phyloP scores from a whole-genome alignment of 106 monocot genomes.

The Alisma plantagoaquatica region DNA sequence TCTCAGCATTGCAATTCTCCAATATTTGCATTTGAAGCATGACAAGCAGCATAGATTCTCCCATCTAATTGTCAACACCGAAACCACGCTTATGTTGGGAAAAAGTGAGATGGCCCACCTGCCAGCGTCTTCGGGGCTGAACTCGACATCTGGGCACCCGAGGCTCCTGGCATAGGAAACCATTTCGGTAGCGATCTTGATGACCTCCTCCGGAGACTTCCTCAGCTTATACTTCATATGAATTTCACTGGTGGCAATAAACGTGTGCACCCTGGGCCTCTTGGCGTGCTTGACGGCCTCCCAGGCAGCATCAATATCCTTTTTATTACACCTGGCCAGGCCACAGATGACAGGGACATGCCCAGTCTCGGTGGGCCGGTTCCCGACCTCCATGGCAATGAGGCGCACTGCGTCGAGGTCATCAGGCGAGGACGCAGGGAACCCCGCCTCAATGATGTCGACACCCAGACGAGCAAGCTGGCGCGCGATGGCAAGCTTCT shows the following conservation, averaged over 20 bases:
- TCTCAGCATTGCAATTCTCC: too few relatives aligned
- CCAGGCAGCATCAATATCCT: constrained; percentile 78
- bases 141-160: constrained; percentile 80
- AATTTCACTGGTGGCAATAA: constrained; percentile 93
- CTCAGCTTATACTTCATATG: constrained; percentile 76
- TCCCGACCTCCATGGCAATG: constrained; percentile 83
- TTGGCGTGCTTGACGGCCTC: constrained; percentile 72
- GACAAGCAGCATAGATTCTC: too few relatives aligned
- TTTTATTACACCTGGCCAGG: constrained; percentile 67
- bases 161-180: constrained; percentile 75
- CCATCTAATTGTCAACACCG: too few relatives aligned
- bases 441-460: constrained; percentile 94
- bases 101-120: too few relatives aligned
- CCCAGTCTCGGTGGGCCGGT: constrained; percentile 29
- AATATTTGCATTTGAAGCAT: too few relatives aligned
- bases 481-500: constrained; percentile 82
- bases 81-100: too few relatives aligned
- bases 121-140: constrained; percentile 94
- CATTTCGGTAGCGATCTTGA: constrained; percentile 66
- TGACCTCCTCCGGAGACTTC: constrained; percentile 88
- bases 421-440: constrained; percentile 85
- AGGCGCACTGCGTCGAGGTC: constrained; percentile 83
- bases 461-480: constrained; percentile 72
- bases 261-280: constrained; percentile 71
- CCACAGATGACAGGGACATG: constrained; percentile 92